Base-by-base conservation (phyloP, 2,329 filamentous ascomycete species). In the Diaporthe citrichinensis region DNA sequence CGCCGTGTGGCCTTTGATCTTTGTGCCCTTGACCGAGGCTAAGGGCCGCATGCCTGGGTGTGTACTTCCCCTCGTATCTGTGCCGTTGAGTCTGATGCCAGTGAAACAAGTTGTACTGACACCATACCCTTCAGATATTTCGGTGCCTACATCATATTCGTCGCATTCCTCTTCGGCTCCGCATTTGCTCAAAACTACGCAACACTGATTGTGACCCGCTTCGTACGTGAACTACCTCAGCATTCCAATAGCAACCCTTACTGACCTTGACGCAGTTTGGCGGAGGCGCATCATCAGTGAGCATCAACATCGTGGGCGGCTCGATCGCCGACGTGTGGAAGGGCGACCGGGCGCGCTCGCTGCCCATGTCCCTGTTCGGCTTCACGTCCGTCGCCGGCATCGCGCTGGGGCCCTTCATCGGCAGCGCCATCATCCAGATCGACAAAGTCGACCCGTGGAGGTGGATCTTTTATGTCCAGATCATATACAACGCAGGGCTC, bases 381-480 rank as follows among this genome's bases (percentile, higher is more conserved):
- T 73, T 76, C 74, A 76, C 74, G 2, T 76, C 74, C 9, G 74
- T 76, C 36, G 71, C 74, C 6, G 74, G 74, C 44, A 76, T 76
- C 46, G 71, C 74, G 3, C 53, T 76, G 34, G 71, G 74, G 25
- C 74, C 74, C 17, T 76, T 76, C 31, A 44, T 73, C 39, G 74
- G 74, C 39, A 76, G 74, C 44, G 74, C 39, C 44, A 73, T 75
- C 36, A 39, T 75, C 49, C 74, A 75, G 69, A 73, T 69, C 53
- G 10, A 61, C 39, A 75, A 73, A 34, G 17, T 15, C 2, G 51
- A 73, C n/a, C 69, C 69, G 6, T 76, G 75, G 75, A 28, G 75
- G 6, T 94, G 92, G 92, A 89, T 94, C 6, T 94, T 93, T 81
- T 93, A 92, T 80, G 81, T 92, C 1, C 92, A 94, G 77, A 75